Percentiles rank a stretch among this genome's conserved stretches.
phyloP scores from a whole-genome alignment of 164 flowering plant genomes.

The Macadamia tetraphylla region DNA sequence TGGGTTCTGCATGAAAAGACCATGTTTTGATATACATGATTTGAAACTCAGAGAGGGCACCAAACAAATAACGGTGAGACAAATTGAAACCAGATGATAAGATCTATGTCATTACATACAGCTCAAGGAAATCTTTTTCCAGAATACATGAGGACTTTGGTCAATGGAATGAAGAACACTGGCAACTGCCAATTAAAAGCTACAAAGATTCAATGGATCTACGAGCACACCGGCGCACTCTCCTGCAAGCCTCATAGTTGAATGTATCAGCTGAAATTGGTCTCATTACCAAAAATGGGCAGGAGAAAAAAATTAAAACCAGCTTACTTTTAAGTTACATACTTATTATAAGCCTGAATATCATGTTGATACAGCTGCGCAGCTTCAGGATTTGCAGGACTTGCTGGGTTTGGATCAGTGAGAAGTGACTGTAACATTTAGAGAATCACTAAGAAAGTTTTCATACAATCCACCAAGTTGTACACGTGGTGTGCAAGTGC shows the following conservation, averaged over 20 bases:
- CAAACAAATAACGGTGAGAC: background rate
- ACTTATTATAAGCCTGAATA: conserved; percentile 46
- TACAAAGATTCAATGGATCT: conserved; percentile 34
- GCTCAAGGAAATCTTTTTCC: background rate
- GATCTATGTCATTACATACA: background rate
- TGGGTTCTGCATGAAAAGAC: background rate
- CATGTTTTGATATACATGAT: conserved; percentile 3
- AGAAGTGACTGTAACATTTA: conserved; percentile 43
- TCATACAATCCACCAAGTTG: background rate
- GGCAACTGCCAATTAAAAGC: background rate
- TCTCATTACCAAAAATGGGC: background rate
- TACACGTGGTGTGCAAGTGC: background rate
- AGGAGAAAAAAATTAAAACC: background rate
- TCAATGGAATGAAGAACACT: conserved; percentile 1
- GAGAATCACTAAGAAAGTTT: background rate
- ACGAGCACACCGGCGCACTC: conserved; percentile 51
- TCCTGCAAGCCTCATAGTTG: conserved; percentile 29
- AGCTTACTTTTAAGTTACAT: background rate
- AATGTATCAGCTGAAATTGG: background rate
- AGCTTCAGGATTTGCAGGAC: conserved; percentile 57
- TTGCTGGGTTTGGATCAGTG: conserved; percentile 50
- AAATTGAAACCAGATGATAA: background rate
- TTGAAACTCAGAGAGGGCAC: background rate
- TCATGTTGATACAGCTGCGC: conserved; percentile 47
- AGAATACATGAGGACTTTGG: background rate